Conservation (phyloP, 495 filamentous ascomycete species). For the Talaromyces adpressus region DNA sequence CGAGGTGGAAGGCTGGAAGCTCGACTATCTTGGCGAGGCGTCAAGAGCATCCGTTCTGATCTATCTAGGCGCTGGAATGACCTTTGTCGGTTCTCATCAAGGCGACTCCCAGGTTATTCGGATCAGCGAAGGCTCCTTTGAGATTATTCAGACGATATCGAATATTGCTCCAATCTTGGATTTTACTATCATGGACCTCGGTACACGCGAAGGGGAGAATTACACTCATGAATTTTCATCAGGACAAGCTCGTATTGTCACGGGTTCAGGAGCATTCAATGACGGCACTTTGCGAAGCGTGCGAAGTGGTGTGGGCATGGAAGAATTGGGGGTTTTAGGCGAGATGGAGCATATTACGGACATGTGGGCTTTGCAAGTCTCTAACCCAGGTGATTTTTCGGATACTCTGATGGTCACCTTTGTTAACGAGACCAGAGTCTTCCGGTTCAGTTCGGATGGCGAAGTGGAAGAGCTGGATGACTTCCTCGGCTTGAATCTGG, state of each 20-base stretch:
- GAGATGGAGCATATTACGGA: slow-evolving; percentile 71
- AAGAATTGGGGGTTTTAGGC: slow-evolving; percentile 75
- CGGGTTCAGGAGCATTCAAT: slow-evolving; percentile 79
- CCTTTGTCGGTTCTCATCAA: slow-evolving; percentile 89
- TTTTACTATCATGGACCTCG: slow-evolving; percentile 92
- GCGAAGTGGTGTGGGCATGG: slow-evolving; percentile 87
- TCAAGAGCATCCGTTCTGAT: slow-evolving; percentile 70
- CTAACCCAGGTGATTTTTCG: slow-evolving; percentile 31
- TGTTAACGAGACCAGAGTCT: slow-evolving; percentile 75
- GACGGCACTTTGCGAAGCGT: slow-evolving; percentile 84
- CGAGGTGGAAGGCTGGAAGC: slow-evolving; percentile 58
- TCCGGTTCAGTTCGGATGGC: slow-evolving; percentile 65
- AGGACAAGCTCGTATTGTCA: slow-evolving; percentile 89
- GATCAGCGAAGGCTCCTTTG: slow-evolving; percentile 47
- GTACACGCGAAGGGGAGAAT: slow-evolving; percentile 68
- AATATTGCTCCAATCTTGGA: slow-evolving; percentile 91
- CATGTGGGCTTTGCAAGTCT: slow-evolving; percentile 58
- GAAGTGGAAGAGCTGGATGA: slow-evolving; percentile 79
- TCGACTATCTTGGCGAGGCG: slow-evolving; percentile 61
- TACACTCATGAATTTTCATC: slow-evolving; percentile 86
- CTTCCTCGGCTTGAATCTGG: slow-evolving; percentile 61
- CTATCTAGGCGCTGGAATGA: slow-evolving; percentile 63
- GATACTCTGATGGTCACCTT: slow-evolving; percentile 79
- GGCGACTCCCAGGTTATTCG: slow-evolving; percentile 83
- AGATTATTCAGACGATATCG: slow-evolving; percentile 66